Evolutionary conservation across 2,329 filamentous ascomycete species (phyloP), one percentile per base, ranked within the genome.

Genomic region (Fonsecaea erecta): DNA sequence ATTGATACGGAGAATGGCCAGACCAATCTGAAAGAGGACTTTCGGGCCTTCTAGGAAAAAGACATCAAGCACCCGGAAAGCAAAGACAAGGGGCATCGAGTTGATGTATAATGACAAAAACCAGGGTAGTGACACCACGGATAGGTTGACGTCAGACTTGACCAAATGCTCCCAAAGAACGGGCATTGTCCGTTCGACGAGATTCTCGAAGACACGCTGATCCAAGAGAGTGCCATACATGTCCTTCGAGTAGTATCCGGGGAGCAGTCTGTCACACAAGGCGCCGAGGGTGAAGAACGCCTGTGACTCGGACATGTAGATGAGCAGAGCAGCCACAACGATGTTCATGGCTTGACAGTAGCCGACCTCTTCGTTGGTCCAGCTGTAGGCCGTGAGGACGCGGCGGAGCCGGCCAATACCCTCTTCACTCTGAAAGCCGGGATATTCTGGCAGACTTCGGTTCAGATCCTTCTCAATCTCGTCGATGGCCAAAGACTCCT

Each of bases 301-400:
- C 79, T 99, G 95, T 0, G 90, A 79, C 78, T 99, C 95, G 8
- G 93, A 98, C 88, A 96, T 96, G 82, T 98, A 98, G 83, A 99
- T 99, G 72, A 99, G 85, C 64, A 99, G 82, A n/a, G 95, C 95
- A 18, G 95, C 95, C 61, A 97, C 94, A 35, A 99, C 95, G 72
- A 99, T 99, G 77, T 99, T 99, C 95, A 99, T 99, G 68, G 95
- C 95, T 79, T 99, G 95, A 77, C 95, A 99, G 78, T 99, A 99
- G 71, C 95, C 95, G 62, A 99, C 93, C 70, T 97, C 93, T 60
- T 91, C 86, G 73, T 99, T 95, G 55, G 90, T 91, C 95, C 95
- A 99, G 79, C 93, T 97, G 81, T 99, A 99, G 3, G 95, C 95
- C 1, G 94, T 98, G 62, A 99, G 83, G 40, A 99, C 95, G 64